Conservation (phyloP, 306 rosid species). For the Cicer arietinum region DNA sequence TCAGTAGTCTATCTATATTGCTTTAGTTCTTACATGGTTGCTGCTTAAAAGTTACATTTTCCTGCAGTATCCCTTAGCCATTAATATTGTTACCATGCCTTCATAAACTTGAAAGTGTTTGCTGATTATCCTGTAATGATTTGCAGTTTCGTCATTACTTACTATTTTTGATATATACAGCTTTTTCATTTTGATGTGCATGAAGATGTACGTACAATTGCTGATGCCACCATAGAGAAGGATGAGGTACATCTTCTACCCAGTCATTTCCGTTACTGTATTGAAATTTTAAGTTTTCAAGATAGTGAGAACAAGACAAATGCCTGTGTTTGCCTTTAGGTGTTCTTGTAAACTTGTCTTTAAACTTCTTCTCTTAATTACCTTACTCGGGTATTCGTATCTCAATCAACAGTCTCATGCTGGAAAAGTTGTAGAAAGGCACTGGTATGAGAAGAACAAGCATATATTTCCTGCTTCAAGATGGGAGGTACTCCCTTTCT, state of each 20-base stretch:
- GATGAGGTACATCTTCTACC: conserved; percentile 74
- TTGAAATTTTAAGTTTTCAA: conserved; percentile 19
- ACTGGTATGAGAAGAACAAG: conserved; percentile 98
- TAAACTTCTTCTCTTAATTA: conserved; percentile 2
- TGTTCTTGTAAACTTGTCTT: conserved; percentile 24
- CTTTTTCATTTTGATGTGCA: conserved; percentile 98
- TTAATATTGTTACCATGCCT: neutral
- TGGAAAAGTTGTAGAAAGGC: conserved; percentile 97
- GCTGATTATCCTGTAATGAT: neutral
- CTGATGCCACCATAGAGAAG: conserved; percentile 95
- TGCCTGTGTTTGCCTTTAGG: conserved; percentile 7
- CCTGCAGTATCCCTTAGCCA: neutral
- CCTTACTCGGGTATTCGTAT: conserved; percentile 11
- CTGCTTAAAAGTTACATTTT: conserved; percentile 16
- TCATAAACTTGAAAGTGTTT: conserved; percentile 27
- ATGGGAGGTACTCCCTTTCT: conserved; percentile 78
- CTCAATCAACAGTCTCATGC: conserved; percentile 79
- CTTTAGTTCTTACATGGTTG: neutral
- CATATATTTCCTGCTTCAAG: conserved; percentile 98
- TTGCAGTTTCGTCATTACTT: conserved; percentile 36
- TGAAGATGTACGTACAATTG: conserved; percentile 92
- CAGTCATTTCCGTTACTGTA: conserved; percentile 11
- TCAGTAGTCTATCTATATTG: neutral
- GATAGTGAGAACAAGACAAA: conserved; percentile 11
- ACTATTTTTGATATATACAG: conserved; percentile 47